Conservation (phyloP, 345 rosid species). For the Sisymbrium altissimum region DNA sequence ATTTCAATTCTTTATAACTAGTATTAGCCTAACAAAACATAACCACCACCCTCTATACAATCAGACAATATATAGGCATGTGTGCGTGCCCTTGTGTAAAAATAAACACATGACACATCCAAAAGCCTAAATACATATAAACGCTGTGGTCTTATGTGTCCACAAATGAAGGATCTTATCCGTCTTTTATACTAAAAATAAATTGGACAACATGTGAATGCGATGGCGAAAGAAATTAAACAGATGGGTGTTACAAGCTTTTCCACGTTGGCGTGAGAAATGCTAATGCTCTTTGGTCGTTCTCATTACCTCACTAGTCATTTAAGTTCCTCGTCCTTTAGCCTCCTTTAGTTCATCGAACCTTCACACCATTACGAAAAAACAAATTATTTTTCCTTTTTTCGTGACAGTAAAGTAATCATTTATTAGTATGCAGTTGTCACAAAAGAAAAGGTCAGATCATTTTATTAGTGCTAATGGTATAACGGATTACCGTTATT, state of each 20-base stretch:
- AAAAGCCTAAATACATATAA: not conserved
- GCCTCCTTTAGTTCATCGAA: conserved; percentile 30
- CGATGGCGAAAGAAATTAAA: conserved; percentile 7
- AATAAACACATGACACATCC: conserved; percentile 6
- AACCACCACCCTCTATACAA: not conserved
- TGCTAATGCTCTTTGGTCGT: conserved; percentile 9
- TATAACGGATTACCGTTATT: not conserved
- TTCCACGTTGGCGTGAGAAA: conserved; percentile 18
- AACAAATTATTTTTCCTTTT: not conserved
- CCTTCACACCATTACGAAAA: not conserved
- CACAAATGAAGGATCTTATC: not conserved
- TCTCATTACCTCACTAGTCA: conserved; percentile 5
- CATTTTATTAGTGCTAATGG: not conserved
- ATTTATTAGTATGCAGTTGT: conserved; percentile 10
- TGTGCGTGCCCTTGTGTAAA: not conserved
- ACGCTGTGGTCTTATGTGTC: not conserved
- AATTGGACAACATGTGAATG: conserved; percentile 18
- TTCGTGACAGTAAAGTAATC: not conserved
- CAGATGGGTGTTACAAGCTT: conserved; percentile 17
- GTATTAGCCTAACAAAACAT: not conserved
- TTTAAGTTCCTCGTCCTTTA: conserved; percentile 9
- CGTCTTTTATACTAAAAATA: not conserved
- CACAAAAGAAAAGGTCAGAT: not conserved
- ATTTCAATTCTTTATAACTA: not conserved
- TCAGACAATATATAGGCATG: not conserved